Percentiles rank a stretch among this genome's conserved stretches.
phyloP scores from a whole-genome alignment of 2,329 filamentous ascomycete species.

The Colletotrichum sp. region DNA sequence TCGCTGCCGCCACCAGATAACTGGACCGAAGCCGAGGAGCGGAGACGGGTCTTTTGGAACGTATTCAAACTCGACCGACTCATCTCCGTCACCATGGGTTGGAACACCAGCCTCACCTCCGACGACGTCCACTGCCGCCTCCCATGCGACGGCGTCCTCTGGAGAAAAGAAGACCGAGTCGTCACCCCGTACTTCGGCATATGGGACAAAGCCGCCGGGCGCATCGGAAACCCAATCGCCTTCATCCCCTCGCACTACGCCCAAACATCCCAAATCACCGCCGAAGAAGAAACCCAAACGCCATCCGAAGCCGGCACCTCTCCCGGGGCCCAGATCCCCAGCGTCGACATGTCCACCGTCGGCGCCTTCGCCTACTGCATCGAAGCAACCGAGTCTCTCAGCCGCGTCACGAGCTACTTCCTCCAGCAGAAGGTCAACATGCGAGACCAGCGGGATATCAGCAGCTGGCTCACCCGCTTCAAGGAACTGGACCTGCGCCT shows the following conservation, averaged over 20 bases:
- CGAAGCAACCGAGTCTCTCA: slow-evolving; percentile 48
- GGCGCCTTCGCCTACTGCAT: slow-evolving; percentile 48
- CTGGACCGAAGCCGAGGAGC: slow-evolving; percentile 34
- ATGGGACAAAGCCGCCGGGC: slow-evolving; percentile 38
- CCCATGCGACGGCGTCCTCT: slow-evolving; percentile 40
- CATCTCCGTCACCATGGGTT: slow-evolving; percentile 28
- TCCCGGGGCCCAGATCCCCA: neutral
- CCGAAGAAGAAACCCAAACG: slow-evolving; percentile 3
- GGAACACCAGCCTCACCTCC: slow-evolving; percentile 36
- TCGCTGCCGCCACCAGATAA: slow-evolving; percentile 29
- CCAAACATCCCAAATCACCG: neutral
- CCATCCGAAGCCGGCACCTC: slow-evolving; percentile 3
- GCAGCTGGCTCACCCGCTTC: slow-evolving; percentile 46
- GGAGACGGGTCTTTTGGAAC: slow-evolving; percentile 35
- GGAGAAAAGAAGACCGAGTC: slow-evolving; percentile 39
- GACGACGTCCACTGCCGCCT: slow-evolving; percentile 32
- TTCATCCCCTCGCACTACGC: slow-evolving; percentile 29
- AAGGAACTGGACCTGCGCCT: slow-evolving; percentile 49
- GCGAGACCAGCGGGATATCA: slow-evolving; percentile 37
- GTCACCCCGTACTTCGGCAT: slow-evolving; percentile 45
- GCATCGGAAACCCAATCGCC: slow-evolving; percentile 36
- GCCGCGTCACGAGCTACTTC: slow-evolving; percentile 45
- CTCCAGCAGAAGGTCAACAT: slow-evolving; percentile 44
- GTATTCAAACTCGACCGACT: slow-evolving; percentile 31
- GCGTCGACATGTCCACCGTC: slow-evolving; percentile 39